Evolutionary conservation across 768 basidiomycete genomes (phyloP), one percentile per base, ranked within the genome.

Genomic region (Leccinum truebloodii): DNA sequence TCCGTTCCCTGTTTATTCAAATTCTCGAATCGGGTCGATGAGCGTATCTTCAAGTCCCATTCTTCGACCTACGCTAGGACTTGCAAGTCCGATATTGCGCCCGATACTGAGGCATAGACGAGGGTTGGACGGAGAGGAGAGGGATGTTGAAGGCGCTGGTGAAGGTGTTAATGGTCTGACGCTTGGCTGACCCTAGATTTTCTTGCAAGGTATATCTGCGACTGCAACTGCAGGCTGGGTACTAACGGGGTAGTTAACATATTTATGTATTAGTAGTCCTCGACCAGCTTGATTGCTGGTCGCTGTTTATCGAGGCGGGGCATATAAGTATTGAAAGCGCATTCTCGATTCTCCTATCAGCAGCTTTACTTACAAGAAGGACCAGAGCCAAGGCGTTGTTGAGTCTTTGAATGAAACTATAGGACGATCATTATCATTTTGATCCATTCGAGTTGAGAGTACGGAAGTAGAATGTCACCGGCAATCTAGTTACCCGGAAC

Each of bases 121-220:
- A 37, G 71, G 82, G 37, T 73, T 78, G 58, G 84, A 83, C 30
- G 81, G 80, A 6, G 88, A 88, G 55, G 87, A 89, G 65, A 79
- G 83, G 59, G 89, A 90, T 61, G 78, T 93, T 8, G 89, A 90
- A 65, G 89, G 90, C 39, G 88, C 90, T 16, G 91, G 89, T 6
- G 89, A 92, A 61, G 90, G 83, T 12, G 90, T 93, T 37, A 81
- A 84, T 62, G 80, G 88, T 22, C 74, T 93, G 66, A 86, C 73
- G 20, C 75, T 83, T 5, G 55, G 69, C 32, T 70, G 54, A 69
- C 7, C 5, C 34, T 13, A 35, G 34, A 35, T 13, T 26, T 24
- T 14, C 48, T 26, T 56, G 35, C n/a, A 14, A 35, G 24, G 12
- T 10, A 37, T n/a, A 7, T 32, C 18, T 22, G 44, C 10, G n/a